These are phyloP conservation scores for Balansia obtecta DNA, from an alignment of 2,329 filamentous ascomycete species.

Conservation along the genomic window DNA sequence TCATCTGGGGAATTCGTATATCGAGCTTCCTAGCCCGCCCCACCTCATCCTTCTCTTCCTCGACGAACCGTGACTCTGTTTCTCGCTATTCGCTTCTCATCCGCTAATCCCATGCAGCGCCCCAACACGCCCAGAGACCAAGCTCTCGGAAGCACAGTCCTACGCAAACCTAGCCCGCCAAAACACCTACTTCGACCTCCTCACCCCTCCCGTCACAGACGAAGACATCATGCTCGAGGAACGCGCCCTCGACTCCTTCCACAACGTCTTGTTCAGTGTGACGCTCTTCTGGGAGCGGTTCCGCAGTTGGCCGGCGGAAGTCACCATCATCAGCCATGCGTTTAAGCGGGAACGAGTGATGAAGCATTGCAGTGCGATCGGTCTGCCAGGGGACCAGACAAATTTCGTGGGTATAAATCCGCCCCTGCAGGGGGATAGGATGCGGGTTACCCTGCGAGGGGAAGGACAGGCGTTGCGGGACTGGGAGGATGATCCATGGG, in stretches of 20 bases:
- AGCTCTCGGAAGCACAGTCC: slow-evolving; percentile 47
- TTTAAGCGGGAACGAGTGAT: slow-evolving; percentile 52
- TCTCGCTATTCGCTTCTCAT: too few relatives aligned
- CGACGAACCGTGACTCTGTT: too few relatives aligned
- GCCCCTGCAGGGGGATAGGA: not conserved
- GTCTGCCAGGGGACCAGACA: slow-evolving; percentile 33
- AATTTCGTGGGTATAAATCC: slow-evolving; percentile 54
- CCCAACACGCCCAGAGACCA: slow-evolving; percentile 46
- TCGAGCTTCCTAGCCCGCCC: too few relatives aligned
- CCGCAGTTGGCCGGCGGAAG: slow-evolving; percentile 37
- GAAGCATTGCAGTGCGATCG: slow-evolving; percentile 52
- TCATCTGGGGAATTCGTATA: too few relatives aligned
- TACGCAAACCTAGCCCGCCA: slow-evolving; percentile 43
- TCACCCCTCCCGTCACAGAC: slow-evolving; percentile 11
- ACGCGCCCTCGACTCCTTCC: slow-evolving; percentile 70
- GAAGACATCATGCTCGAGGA: slow-evolving; percentile 46
- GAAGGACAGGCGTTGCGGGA: slow-evolving; percentile 28
- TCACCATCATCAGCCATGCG: slow-evolving; percentile 56
- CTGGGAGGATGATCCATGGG: slow-evolving; percentile 42
- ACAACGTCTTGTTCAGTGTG: slow-evolving; percentile 71
- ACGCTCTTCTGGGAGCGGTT: slow-evolving; percentile 30
- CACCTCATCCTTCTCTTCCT: too few relatives aligned
- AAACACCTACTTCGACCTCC: slow-evolving; percentile 33
- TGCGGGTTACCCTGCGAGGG: not conserved
- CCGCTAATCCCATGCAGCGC: slow-evolving; percentile 31